Evolutionary conservation across 208 protist genomes (phyloP), one percentile per base, ranked within the genome.

Genomic region (Leishmania amazonensis): DNA sequence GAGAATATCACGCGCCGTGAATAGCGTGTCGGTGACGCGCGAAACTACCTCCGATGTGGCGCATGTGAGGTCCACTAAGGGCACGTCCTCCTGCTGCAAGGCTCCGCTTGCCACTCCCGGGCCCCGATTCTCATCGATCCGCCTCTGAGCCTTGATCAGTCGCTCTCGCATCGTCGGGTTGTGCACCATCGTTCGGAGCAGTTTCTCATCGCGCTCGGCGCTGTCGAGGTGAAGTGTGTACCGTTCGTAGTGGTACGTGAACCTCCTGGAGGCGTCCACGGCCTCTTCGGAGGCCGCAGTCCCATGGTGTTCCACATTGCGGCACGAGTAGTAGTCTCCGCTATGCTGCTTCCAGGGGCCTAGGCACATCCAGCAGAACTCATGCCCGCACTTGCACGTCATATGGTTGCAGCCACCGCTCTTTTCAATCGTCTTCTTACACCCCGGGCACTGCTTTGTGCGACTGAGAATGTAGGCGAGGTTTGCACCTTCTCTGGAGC

Each of bases 341-440:
- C 76, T 68, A 79, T 97, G 94, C 68, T 84, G 78, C 13, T 60
- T 81, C 95, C 95, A 98, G 54, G 83, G 74, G 1, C 86, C 83
- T 40, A 89, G 75, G 85, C 95, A 98, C 17, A 97, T 77, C 95
- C 95, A 98, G 85, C 95, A 98, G 70, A 97, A 98, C 74, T 98
- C 88, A 71, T 97, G 81, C 13, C 79, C 40, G 81, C 94, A 98
- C 65, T 76, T 81, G 87, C 93, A 98, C 7, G 87, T 96, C 91
- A 98, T 98, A 81, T 98, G 96, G 45, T 96, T 98, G 85, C 97
- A 99, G 40, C 97, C 97, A 9, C 86, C 91, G 76, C 95, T 98
- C 84, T 99, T 99, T 81, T 98, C 91, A 47, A 98, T 98, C 21
- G 83, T 73, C 2, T 75, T 85, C 21, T 84, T 60, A 79, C 94